Evolutionary conservation across 148 eudicot species (phyloP).

Genomic region (Chenopodium berlandieri): DNA sequence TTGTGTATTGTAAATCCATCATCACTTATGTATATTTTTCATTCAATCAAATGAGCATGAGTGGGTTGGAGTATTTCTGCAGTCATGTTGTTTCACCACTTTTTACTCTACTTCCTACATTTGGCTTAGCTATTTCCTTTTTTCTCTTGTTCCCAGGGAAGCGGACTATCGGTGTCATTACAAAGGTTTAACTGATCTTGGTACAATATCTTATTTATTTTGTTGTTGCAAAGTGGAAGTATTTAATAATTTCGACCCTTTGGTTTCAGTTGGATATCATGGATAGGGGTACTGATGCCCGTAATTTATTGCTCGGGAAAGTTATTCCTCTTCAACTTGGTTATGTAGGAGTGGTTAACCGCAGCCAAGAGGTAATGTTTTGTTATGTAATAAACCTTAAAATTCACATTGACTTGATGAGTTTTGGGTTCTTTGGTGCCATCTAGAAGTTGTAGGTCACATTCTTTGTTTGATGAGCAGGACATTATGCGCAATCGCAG

Average conservation of each 20-base stretch:
- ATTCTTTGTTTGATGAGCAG: conserved; percentile 38
- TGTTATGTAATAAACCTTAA: neutral
- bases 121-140: conserved; percentile 25
- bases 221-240: neutral
- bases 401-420: neutral
- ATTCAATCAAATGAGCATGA: neutral
- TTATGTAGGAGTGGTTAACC: conserved; percentile 85
- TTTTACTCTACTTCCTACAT: neutral
- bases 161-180: conserved; percentile 91
- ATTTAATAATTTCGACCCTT: conserved; percentile 18
- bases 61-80: neutral
- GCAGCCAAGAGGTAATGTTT: conserved; percentile 78
- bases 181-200: conserved; percentile 58
- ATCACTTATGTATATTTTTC: neutral
- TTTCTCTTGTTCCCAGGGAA: conserved; percentile 54
- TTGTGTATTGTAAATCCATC: neutral
- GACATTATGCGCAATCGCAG: conserved; percentile 69
- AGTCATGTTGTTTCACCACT: neutral
- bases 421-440: conserved; percentile 9
- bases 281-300: conserved; percentile 97
- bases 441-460: neutral
- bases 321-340: conserved; percentile 91
- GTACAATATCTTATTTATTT: conserved; percentile 1
- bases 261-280: conserved; percentile 80
- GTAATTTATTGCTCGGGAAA: conserved; percentile 82